Evolutionary conservation across 331 rosid genomes (phyloP).

Genomic region (Pyrus hybrid): DNA sequence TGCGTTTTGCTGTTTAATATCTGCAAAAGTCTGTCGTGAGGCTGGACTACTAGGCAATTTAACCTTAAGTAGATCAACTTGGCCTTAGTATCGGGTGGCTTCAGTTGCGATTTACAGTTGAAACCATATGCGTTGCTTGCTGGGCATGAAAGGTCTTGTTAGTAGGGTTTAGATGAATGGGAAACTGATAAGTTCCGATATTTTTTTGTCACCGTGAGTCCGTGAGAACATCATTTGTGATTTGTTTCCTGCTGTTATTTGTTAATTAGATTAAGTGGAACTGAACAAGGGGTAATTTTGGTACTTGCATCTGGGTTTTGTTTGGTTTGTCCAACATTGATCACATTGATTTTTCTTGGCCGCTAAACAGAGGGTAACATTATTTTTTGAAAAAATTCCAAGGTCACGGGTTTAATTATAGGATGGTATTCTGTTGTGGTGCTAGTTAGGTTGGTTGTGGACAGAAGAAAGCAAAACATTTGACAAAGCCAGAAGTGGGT

Average conservation of each 20-base stretch:
- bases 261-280: background rate
- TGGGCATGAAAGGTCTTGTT: background rate
- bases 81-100: background rate
- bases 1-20: background rate
- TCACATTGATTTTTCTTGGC: background rate
- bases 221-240: background rate
- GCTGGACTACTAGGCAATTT: background rate
- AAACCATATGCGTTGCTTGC: background rate
- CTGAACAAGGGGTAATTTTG: too few relatives aligned
- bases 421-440: conserved; percentile 34
- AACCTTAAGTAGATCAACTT: background rate
- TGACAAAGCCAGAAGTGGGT: conserved; percentile 94
- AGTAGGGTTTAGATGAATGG: background rate
- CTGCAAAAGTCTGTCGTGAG: background rate
- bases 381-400: background rate
- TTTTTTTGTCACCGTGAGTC: background rate
- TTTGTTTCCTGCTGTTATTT: background rate
- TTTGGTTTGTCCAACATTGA: background rate
- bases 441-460: conserved; percentile 99
- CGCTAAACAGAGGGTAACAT: background rate
- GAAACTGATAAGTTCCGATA: background rate
- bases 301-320: background rate
- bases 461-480: conserved; percentile 86
- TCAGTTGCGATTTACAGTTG: background rate
- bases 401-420: conserved; percentile 21